A percentile compares a stretch with the other conserved stretches of the same genome.
Conservation (phyloP, 2,329 filamentous ascomycete genomes). For the Rasamsonia emersonii region DNA sequence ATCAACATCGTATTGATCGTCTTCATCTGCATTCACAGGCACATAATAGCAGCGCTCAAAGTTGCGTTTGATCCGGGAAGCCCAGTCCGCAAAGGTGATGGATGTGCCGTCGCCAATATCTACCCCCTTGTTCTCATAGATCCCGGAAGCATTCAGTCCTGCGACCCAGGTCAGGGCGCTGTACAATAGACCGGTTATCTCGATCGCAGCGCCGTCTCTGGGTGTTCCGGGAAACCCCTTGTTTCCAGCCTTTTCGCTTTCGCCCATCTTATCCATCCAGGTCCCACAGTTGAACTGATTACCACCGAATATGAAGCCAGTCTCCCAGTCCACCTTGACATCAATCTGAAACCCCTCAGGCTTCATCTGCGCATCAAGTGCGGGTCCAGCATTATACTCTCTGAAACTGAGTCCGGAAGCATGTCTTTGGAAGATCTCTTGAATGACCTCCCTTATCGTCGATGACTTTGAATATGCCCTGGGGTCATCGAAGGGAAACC, state of each 20-base stretch:
- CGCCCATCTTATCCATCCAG: constrained; percentile 99
- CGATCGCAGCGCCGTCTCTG: constrained; percentile 86
- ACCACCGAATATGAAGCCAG: constrained; percentile 85
- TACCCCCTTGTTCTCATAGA: constrained; percentile 67
- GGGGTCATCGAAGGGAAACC: constrained; percentile 73
- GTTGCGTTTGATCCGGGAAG: constrained; percentile 65
- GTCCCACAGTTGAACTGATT: constrained; percentile 94
- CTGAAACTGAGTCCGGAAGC: constrained; percentile 84
- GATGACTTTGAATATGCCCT: constrained; percentile 79
- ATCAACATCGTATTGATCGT: constrained; percentile 72
- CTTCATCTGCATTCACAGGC: constrained; percentile 60
- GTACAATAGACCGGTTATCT: constrained; percentile 90
- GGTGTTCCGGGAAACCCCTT: constrained; percentile 96
- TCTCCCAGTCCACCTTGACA: constrained; percentile 83
- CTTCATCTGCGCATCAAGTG: constrained; percentile 87
- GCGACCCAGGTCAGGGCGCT: constrained; percentile 78
- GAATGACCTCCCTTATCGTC: constrained; percentile 79
- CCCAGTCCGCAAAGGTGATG: constrained; percentile 72
- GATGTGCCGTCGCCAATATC: constrained; percentile 52
- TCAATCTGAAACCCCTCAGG: constrained; percentile 87
- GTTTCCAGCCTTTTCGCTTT: constrained; percentile 79
- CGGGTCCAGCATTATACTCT: constrained; percentile 85
- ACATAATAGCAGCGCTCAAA: constrained; percentile 93
- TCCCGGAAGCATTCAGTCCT: constrained; percentile 55
- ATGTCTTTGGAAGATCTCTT: constrained; percentile 88